Conservation (phyloP, 768 basidiomycete genomes). For the Mycena albidolilacea region DNA sequence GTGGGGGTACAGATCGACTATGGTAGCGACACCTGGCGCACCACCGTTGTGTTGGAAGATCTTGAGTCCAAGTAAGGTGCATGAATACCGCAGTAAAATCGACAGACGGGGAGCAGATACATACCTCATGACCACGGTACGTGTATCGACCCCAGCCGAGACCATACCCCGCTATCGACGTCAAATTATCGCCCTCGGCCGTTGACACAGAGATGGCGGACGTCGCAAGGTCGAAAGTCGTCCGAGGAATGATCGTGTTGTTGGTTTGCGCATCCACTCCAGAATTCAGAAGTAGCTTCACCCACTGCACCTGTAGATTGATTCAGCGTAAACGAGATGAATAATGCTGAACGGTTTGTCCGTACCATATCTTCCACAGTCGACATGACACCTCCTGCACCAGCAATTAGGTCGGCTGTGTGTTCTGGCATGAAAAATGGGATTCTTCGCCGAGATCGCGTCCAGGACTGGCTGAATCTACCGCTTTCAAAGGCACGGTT, state of each 20-base stretch:
- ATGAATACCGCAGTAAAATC: not conserved
- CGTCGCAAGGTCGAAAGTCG: constrained; percentile 33
- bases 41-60: constrained; percentile 51
- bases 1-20: constrained; percentile 51
- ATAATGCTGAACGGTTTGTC: not conserved
- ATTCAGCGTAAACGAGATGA: not conserved
- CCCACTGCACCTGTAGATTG: constrained; percentile 56
- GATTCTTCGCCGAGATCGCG: constrained; percentile 31
- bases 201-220: constrained; percentile 48
- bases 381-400: constrained; percentile 61
- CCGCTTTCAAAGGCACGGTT: constrained; percentile 50
- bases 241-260: constrained; percentile 50
- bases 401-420: constrained; percentile 46
- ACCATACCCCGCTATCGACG: constrained; percentile 55
- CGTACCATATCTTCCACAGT: constrained; percentile 59
- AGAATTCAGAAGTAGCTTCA: constrained; percentile 50
- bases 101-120: constrained; percentile 7
- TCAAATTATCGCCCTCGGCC: constrained; percentile 34
- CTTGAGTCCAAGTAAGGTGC: constrained; percentile 40
- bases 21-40: constrained; percentile 39
- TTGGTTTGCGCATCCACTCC: constrained; percentile 51
- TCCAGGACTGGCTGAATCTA: constrained; percentile 40
- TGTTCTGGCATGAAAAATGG: constrained; percentile 43
- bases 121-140: constrained; percentile 58
- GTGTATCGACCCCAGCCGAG: constrained; percentile 59